Evolutionary conservation across 495 filamentous ascomycete species (phyloP).

Genomic region (Stereocaulon alpinum): DNA sequence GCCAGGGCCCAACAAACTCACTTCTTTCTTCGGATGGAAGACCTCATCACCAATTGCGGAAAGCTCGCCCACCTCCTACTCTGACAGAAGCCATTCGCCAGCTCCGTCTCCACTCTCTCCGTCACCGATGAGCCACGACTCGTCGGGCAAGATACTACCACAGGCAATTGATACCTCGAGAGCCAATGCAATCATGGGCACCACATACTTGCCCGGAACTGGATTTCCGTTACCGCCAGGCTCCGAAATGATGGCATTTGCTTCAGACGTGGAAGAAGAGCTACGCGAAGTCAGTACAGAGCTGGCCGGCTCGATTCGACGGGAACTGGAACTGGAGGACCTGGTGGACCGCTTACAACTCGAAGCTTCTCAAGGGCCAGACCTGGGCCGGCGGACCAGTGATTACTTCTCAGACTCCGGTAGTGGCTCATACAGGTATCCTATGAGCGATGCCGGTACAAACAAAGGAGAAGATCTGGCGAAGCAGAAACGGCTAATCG

Average conservation of each 20-base stretch:
- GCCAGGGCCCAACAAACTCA: conserved; percentile 48
- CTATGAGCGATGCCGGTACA: conserved; percentile 44
- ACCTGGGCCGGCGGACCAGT: conserved; percentile 65
- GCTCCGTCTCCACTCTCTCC: conserved; percentile 47
- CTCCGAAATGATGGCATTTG: conserved; percentile 33
- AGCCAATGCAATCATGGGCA: conserved; percentile 26
- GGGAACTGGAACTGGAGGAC: conserved; percentile 96
- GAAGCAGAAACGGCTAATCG: conserved; percentile 66
- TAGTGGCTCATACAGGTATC: conserved; percentile 70
- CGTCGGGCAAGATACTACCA: conserved; percentile 28
- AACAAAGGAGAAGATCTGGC: conserved; percentile 73
- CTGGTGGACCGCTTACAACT: conserved; percentile 75
- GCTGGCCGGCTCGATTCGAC: conserved; percentile 78
- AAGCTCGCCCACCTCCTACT: conserved; percentile 54
- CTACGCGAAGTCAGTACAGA: conserved; percentile 86
- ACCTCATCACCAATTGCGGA: conserved; percentile 47
- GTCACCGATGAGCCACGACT: conserved; percentile 22
- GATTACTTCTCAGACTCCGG: conserved; percentile 98
- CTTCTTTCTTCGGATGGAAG: conserved; percentile 63
- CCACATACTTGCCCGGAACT: conserved; percentile 25
- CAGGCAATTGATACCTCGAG: conserved; percentile 39
- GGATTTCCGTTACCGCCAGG: conserved; percentile 31
- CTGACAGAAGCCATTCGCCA: conserved; percentile 50
- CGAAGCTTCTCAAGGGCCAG: conserved; percentile 52
- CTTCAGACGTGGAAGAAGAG: conserved; percentile 79